Percentiles rank a stretch among this genome's conserved stretches.
Conservation (phyloP, 2,329 filamentous ascomycete species). For the Alternaria brassicicola region DNA sequence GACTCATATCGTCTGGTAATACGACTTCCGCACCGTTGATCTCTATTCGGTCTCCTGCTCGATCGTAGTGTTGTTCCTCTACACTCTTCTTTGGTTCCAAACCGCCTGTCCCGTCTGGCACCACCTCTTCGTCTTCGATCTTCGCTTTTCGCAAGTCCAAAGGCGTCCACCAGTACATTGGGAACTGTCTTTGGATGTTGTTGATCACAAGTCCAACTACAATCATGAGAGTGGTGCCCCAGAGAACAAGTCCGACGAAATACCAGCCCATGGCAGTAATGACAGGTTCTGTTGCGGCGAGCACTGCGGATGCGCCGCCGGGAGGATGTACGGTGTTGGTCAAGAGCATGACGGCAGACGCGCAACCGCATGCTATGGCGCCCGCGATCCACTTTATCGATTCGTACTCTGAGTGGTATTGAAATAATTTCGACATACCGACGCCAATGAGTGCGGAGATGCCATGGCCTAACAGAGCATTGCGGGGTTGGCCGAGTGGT, state of each 20-base stretch:
- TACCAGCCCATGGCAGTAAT: slow-evolving; percentile 55
- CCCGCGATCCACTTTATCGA: slow-evolving; percentile 54
- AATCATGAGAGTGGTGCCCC: slow-evolving; percentile 53
- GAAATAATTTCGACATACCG: slow-evolving; percentile 54
- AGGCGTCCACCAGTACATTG: slow-evolving; percentile 58
- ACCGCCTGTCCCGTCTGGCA: slow-evolving; percentile 27
- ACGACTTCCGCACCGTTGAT: slow-evolving; percentile 41
- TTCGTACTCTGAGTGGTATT: slow-evolving; percentile 46
- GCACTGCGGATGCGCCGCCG: slow-evolving; percentile 56
- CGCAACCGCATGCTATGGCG: slow-evolving; percentile 51
- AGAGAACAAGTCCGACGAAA: slow-evolving; percentile 52
- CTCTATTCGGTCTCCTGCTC: slow-evolving; percentile 31
- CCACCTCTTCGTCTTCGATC: slow-evolving; percentile 31
- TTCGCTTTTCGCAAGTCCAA: slow-evolving; percentile 39
- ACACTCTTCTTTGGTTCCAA: slow-evolving; percentile 25
- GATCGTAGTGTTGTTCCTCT: slow-evolving; percentile 24
- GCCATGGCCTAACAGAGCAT: slow-evolving; percentile 54
- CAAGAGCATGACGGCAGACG: slow-evolving; percentile 54
- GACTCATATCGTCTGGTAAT: slow-evolving; percentile 44
- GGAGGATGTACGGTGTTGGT: slow-evolving; percentile 59
- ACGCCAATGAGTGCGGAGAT: slow-evolving; percentile 55
- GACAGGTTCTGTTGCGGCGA: slow-evolving; percentile 51
- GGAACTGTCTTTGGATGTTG: slow-evolving; percentile 56
- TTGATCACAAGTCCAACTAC: slow-evolving; percentile 52
- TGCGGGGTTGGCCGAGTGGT: slow-evolving; percentile 56